Conservation (phyloP, 2,329 filamentous ascomycete species). For the Talaromyces sp. region DNA sequence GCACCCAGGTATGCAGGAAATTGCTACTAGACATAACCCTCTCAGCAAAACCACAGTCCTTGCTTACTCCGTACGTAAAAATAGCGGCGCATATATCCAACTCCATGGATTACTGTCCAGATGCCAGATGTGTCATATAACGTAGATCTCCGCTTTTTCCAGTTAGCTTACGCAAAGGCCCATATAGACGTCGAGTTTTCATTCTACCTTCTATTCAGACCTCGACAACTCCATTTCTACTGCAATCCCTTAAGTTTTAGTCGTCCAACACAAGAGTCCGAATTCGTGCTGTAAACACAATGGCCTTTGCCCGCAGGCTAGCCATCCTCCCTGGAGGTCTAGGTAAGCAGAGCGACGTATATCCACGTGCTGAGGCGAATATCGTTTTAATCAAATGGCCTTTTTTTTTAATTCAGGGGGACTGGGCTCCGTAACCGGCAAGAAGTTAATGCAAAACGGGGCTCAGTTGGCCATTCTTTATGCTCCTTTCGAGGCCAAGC, state of each 20-base stretch:
- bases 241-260: background rate
- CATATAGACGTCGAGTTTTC: background rate
- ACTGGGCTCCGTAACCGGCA: constrained; percentile 41
- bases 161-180: background rate
- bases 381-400: background rate
- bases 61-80: background rate
- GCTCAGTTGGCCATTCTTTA: constrained; percentile 44
- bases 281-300: background rate
- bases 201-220: background rate
- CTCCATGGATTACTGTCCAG: background rate
- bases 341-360: background rate
- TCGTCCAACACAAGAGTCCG: background rate
- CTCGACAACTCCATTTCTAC: background rate
- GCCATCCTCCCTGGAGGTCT: background rate
- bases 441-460: constrained; percentile 37
- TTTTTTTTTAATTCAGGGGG: constrained; percentile 20
- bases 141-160: background rate
- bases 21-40: background rate
- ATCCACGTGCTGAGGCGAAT: background rate
- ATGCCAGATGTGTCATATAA: background rate
- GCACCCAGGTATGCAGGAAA: background rate
- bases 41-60: background rate
- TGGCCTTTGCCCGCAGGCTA: constrained; percentile 1
- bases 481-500: constrained; percentile 42
- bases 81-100: background rate